Evolutionary conservation across 192 early-diverging fungal genomes (phyloP).

Genomic region (Powellomyces hirtus): DNA sequence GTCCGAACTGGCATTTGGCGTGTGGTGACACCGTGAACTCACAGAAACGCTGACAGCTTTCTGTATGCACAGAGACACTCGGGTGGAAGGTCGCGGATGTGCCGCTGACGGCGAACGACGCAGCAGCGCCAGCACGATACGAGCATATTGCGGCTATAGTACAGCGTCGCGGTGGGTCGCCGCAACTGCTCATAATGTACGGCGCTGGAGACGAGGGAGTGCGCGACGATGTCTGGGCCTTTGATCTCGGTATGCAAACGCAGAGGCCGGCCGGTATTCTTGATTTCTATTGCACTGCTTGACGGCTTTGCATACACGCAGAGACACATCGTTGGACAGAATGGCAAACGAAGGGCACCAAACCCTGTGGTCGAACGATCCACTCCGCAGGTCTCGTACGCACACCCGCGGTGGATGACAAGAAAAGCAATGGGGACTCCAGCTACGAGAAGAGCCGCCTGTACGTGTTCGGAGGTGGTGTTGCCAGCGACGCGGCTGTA

Average conservation of each 20-base stretch:
- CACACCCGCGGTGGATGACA: background rate
- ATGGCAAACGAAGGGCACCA: conserved; percentile 24
- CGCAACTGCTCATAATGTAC: conserved; percentile 29
- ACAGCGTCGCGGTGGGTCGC: background rate
- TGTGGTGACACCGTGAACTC: too few relatives aligned
- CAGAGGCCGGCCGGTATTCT: background rate
- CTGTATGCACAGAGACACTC: too few relatives aligned
- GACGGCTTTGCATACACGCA: too few relatives aligned
- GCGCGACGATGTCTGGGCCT: conserved; percentile 34
- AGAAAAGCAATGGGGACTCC: background rate
- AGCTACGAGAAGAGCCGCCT: conserved; percentile 6
- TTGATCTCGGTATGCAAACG: conserved; percentile 26
- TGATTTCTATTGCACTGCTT: background rate
- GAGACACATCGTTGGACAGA: conserved; percentile 30
- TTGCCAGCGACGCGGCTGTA: conserved; percentile 22
- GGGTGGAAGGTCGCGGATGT: background rate
- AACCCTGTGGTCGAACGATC: conserved; percentile 25
- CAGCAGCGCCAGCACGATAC: conserved; percentile 17
- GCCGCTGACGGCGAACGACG: background rate
- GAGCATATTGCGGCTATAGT: conserved; percentile 33
- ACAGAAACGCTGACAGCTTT: too few relatives aligned
- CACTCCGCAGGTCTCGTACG: conserved; percentile 26
- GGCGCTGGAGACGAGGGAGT: conserved; percentile 33
- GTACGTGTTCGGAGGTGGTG: conserved; percentile 42
- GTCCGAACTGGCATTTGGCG: too few relatives aligned